Evolutionary conservation across 257 asterid species (phyloP), one percentile per base, ranked within the genome.

Genomic region (Nicotiana attenuata): DNA sequence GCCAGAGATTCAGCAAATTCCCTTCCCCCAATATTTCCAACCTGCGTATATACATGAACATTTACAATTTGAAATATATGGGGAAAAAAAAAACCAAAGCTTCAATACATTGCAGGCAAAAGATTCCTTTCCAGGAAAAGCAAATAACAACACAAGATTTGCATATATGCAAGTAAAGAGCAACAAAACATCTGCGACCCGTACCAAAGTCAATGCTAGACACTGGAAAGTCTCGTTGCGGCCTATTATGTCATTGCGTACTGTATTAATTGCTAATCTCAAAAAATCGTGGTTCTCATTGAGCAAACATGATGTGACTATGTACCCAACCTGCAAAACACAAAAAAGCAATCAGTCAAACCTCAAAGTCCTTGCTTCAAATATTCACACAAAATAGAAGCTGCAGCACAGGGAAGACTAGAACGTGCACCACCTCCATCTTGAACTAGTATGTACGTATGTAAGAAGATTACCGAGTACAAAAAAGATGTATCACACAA

Each of bases 151-250:
- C 20, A 64, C n/a, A 26, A 64, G 69, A 64, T 64, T 5, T 71
- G 35, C 78, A 73, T 24, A 47, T 73, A 24, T 50, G 61, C 41
- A 24, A 73, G 16, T 47, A 24, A 47, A 47, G 22, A 75, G 52
- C 24, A 60, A 75, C 63, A 50, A 24, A 75, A 75, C 45, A 75
- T 75, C 20, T 75, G 45, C 24, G 50, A 50, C 41, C 60, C 89
- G 69, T 94, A 97, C 99, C 99, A 97, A 88, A 57, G 98, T 94
- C 88, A 97, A 84, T 47, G 99, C 98, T 45, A 97, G 97, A 84
- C 99, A 97, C 88, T 97, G 99, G 85, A 93, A 97, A 79, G 99
- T 97, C 89, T 97, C 99, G 69, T 97, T 97, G 80, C 98, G 97
- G 47, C 99, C 99, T 77, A 97, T 97, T 84, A 97, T 97, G 87